Evolutionary conservation across 129 eudicot genomes (phyloP), one percentile per base, ranked within the genome.

Genomic region (Scalesia atractyloides): DNA sequence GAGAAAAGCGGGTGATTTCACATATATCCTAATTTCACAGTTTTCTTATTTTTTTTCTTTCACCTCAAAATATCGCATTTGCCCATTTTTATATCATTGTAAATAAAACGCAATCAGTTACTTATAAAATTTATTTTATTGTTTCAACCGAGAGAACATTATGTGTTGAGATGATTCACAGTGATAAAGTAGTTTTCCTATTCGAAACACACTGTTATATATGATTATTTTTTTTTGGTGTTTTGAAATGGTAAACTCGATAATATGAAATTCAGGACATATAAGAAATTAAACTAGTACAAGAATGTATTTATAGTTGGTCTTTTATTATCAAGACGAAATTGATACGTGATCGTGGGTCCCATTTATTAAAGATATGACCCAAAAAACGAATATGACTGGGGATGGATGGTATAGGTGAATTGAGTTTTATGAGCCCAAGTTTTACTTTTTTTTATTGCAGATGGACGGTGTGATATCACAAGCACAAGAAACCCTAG

Each of bases 401-500:
- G 16, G 20, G 22, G 34, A 2, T 10, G 2, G 13, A 34, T 51
- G 49, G 33, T 52, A 5, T 16, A 58, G 44, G 59, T 59, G 5
- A 26, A 60, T 1, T 6, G 66, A 15, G 41, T 43, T 59, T 17
- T 46, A 24, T 44, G 46, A 57, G 19, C 59, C 56, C 33, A 59
- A 68, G 69, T 16, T 57, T n/a, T 70, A 41, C 69, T 48, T 22
- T 56, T 54, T n/a, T 70, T 14, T 61, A 66, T 86, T 78, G 50
- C 82, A 95, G 99, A 83, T 91, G 85, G 99, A 95, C 73, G 76
- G 87, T 66, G 97, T 95, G 70, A 88, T 95, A 75, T 88, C 95
- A 44, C 99, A 95, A 72, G 99, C 97, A 54, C 99, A 95, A 81
- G 97, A 89, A 73, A 90, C 99, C 62, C 82, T 95, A 17, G 89